Base-by-base conservation (phyloP, 2,329 filamentous ascomycete genomes). In the Botrytis elliptica region DNA sequence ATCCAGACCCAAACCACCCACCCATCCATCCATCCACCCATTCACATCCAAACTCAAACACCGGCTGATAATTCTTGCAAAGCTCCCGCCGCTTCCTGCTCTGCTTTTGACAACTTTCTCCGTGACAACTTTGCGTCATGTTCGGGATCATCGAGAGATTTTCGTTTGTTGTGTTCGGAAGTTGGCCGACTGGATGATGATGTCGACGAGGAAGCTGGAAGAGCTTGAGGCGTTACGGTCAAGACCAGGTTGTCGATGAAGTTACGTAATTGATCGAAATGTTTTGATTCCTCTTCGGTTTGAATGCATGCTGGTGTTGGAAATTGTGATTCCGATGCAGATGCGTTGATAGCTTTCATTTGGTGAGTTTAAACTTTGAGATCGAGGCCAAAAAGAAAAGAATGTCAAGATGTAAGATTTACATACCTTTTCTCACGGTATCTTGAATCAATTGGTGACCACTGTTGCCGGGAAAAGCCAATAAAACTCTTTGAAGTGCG, bases 261-360 rank as follows among this genome's bases (percentile, higher is more conserved):
- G 55, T 73, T 73, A 59, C 71, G 71, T 69, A 73, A 69, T 62
- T 73, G 71, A 69, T 73, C 71, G 42, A 73, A 73, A 62, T 62
- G 71, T 62, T 69, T 73, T 33, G 71, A 73, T 52, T 73, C 71
- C 33, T 73, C 71, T 62, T 73, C 71, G 4, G 71, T 73, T 62
- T 73, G 71, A 29, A 73, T 73, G 40, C 71, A 73, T 52, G 64
- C 29, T 73, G 71, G 71, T 33, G 64, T 69, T 60, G 71, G 55
- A 49, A 72, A 69, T 52, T 69, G 71, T 18, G 70, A 40, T 65
- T 46, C 40, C 49, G 64, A 49, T 40, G 40, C 33, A 62, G 71
- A 49, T 40, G 40, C 42, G 57, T 69, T 60, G 71, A 73, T 62
- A 14, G 64, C 71, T 73, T 68, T 68, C 22, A 40, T 62, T 55